Percentiles rank a stretch among this genome's conserved stretches.
phyloP scores from a whole-genome alignment of 805 yeast species.

The Teunomyces cretensis region DNA sequence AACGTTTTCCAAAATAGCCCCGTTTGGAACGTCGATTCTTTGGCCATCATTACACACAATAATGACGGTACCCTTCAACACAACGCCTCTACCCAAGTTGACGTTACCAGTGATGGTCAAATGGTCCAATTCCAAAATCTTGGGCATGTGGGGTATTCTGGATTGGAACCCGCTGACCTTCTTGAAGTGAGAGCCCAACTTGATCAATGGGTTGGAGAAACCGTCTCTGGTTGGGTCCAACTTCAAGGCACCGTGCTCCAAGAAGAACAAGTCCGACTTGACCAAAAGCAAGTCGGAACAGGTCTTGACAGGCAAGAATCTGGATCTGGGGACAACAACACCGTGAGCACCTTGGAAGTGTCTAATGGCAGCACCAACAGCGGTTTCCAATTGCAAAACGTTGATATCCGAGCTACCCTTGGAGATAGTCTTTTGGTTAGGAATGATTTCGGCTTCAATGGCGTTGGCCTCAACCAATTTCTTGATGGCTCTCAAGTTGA shows the following conservation, averaged over 20 bases:
- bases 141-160: conserved; percentile 94
- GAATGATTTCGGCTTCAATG: conserved; percentile 90
- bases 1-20: conserved; percentile 90
- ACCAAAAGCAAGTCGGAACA: conserved; percentile 92
- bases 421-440: conserved; percentile 83
- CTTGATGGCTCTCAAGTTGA: conserved; percentile 90
- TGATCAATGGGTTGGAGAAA: conserved; percentile 89
- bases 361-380: conserved; percentile 98
- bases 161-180: conserved; percentile 88
- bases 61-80: conserved; percentile 94
- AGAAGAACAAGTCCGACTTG: conserved; percentile 87
- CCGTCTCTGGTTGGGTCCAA: conserved; percentile 85
- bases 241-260: conserved; percentile 88
- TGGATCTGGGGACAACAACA: conserved; percentile 95
- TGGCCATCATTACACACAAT: conserved; percentile 97
- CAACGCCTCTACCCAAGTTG: conserved; percentile 81
- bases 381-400: conserved; percentile 95
- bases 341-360: conserved; percentile 95
- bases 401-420: conserved; percentile 75
- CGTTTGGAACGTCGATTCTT: conserved; percentile 96
- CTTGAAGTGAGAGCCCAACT: conserved; percentile 94
- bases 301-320: conserved; percentile 97
- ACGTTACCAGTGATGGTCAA: conserved; percentile 97
- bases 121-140: conserved; percentile 93
- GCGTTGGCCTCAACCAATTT: conserved; percentile 82